Conservation (phyloP, 208 protist genomes). For the Strigomonas galati region DNA sequence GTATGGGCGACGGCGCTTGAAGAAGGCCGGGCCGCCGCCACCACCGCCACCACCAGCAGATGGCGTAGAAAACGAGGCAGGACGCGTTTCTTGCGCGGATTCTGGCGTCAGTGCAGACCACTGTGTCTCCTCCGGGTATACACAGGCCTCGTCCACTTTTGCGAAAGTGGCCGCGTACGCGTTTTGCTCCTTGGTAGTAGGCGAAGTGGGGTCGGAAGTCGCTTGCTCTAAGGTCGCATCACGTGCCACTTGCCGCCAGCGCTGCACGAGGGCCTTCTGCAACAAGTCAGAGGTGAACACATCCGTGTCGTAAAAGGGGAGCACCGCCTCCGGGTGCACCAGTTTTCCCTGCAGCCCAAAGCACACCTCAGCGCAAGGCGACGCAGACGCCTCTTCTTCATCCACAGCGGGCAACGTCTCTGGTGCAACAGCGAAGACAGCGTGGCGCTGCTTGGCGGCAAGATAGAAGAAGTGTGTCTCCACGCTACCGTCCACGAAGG, state of each 20-base stretch:
- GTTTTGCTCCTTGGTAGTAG: too few relatives aligned
- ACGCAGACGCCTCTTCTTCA: slow-evolving; percentile 14
- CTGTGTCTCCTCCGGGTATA: neutral
- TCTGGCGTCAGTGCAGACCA: neutral
- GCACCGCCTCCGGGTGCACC: slow-evolving; percentile 21
- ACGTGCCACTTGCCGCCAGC: neutral
- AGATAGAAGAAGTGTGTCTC: slow-evolving; percentile 26
- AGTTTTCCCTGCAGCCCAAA: slow-evolving; percentile 23
- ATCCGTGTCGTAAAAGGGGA: slow-evolving; percentile 33
- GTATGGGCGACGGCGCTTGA: neutral
- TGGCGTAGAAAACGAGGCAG: too few relatives aligned
- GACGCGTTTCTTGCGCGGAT: neutral
- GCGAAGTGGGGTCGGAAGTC: neutral
- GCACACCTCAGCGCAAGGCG: neutral
- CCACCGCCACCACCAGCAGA: too few relatives aligned
- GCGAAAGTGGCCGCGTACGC: too few relatives aligned
- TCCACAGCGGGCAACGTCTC: neutral
- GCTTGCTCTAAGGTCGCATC: neutral
- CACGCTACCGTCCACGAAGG: slow-evolving; percentile 7
- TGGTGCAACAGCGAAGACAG: slow-evolving; percentile 14
- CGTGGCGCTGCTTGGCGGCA: slow-evolving; percentile 25
- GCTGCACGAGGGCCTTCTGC: neutral
- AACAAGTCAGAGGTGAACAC: slow-evolving; percentile 18
- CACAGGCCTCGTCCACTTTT: too few relatives aligned
- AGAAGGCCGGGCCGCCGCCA: neutral